phyloP scores from a whole-genome alignment of 495 filamentous ascomycete species.

The Trypethelium eluteriae region DNA sequence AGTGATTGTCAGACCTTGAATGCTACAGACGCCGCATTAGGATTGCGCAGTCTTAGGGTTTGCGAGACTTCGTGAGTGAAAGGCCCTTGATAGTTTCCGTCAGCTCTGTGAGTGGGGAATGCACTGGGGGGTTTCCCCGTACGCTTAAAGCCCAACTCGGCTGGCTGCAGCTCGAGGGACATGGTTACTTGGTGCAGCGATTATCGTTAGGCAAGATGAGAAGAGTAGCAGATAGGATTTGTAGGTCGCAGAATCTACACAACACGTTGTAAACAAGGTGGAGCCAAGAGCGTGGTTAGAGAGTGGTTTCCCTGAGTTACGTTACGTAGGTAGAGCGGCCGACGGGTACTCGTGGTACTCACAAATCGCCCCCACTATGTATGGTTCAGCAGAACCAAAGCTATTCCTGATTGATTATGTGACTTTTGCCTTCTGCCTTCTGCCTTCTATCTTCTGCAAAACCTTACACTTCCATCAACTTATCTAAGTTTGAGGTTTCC shows the following conservation, averaged over 20 bases:
- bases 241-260: neutral
- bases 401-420: too few relatives aligned
- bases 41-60: constrained; percentile 70
- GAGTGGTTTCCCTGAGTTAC: neutral
- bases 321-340: too few relatives aligned
- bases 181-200: constrained; percentile 41
- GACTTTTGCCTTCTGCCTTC: too few relatives aligned
- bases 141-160: constrained; percentile 91
- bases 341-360: neutral
- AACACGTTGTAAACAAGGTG: neutral
- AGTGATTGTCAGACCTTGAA: constrained; percentile 69
- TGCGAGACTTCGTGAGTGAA: constrained; percentile 89
- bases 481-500: too few relatives aligned
- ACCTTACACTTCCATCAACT: too few relatives aligned
- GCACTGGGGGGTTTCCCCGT: constrained; percentile 35
- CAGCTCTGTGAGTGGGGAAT: constrained; percentile 12
- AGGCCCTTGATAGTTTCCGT: constrained; percentile 53
- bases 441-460: too few relatives aligned
- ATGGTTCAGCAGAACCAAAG: too few relatives aligned
- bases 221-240: neutral
- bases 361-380: neutral
- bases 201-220: neutral
- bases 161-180: constrained; percentile 87
- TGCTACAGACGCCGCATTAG: constrained; percentile 68
- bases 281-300: neutral